These are phyloP conservation scores for Cytospora piceicola DNA, from an alignment of 2,329 filamentous ascomycete species.

Conservation along the genomic window DNA sequence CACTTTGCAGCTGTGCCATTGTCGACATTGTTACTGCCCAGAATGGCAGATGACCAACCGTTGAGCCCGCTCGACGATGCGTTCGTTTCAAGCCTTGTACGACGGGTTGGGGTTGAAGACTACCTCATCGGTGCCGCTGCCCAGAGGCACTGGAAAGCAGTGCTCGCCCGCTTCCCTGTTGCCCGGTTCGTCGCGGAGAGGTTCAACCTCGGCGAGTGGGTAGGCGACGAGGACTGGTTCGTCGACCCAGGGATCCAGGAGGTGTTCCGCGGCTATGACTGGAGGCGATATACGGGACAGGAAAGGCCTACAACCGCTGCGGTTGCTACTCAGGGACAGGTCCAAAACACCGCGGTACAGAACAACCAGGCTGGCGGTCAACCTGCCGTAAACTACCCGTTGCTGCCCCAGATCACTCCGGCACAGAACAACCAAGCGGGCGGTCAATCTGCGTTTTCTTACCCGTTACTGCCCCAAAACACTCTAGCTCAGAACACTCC, in stretches of 20 bases:
- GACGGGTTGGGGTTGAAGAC: neutral
- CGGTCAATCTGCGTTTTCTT: neutral
- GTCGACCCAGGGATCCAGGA: constrained; percentile 19
- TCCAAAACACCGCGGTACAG: neutral
- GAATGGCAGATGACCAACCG: constrained; percentile 8
- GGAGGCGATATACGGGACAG: neutral
- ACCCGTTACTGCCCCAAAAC: too few species aligned
- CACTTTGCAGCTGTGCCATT: neutral
- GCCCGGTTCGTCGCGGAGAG: constrained; percentile 6
- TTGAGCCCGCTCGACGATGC: constrained; percentile 13
- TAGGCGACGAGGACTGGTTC: neutral
- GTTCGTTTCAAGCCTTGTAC: neutral
- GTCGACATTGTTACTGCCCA: neutral
- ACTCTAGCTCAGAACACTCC: too few species aligned
- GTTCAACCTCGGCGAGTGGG: constrained; percentile 5
- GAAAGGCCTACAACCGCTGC: neutral
- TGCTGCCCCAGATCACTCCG: too few species aligned
- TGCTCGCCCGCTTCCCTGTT: constrained; percentile 1
- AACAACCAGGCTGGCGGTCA: neutral
- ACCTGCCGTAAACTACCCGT: too few species aligned
- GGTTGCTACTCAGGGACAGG: neutral
- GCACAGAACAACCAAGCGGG: neutral
- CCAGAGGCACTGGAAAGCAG: neutral
- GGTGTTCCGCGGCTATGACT: constrained; percentile 27
- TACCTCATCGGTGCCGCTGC: neutral